Base-by-base conservation (phyloP, 495 filamentous ascomycete species). In the Penicillium desertorum region DNA sequence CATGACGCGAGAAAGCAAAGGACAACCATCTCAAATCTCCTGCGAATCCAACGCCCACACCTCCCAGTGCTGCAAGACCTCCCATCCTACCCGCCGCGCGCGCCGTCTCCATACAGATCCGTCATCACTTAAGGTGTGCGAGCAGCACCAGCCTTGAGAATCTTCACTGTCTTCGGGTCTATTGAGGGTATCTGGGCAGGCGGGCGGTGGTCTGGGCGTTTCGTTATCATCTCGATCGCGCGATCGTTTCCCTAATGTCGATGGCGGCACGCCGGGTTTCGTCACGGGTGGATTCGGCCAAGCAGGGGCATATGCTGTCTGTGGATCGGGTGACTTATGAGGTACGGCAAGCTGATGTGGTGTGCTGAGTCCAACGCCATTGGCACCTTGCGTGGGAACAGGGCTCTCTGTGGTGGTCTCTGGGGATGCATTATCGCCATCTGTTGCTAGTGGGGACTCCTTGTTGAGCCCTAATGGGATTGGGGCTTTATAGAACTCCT, bases 41-140 rank as follows among this genome's bases (percentile, higher is more conserved):
- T 76, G 72, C 10, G 71, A 59, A 55, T 79, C 76, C 45, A 79
- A 50, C 3, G 63, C 64, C 75, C 75, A 79, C 2, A 79, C 70
- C 50, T 79, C 76, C 72, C 73, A 79, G 12, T 73, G 50, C 45
- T 74, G 62, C 5, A 76, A 57, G 1, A 71, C 69, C n/a, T 79
- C 73, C 76, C 74, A 77, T 14, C 70, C 72, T 8, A 73, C 72
- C 8, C 70, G 71, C 5, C 68, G 62, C 34, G 77, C 60, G 9
- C 57, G 60, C 19, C 76, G 67, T 49, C 70, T 60, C 55, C 69
- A 67, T 3, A 67, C 30, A 16, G 62, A 65, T 4, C 63, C 65
- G 25, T 71, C 67, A 0, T 54, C 45, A 1, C 52, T 41, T 2
- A 65, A 0, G 16, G 39, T 32, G 3, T 57, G 57, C 1, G 58